Evolutionary conservation across 163 green algal species (phyloP), one percentile per base, ranked within the genome.

Genomic region (Scenedesmus sp.): DNA sequence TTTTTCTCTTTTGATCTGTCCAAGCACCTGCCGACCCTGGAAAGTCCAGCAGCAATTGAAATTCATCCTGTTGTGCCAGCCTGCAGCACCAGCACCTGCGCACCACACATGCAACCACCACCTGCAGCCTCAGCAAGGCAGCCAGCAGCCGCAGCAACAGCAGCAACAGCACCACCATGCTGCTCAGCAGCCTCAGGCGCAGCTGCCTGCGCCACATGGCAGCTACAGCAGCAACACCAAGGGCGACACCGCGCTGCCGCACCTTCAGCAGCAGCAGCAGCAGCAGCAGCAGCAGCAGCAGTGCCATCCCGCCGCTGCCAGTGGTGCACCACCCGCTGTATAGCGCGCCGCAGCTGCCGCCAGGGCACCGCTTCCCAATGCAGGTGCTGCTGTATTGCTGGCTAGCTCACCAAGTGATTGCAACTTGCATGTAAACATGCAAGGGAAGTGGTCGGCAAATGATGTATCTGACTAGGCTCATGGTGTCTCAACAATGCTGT

Each of bases 291-390:
- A 86, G 81, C 81, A 60, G 26, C n/a, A 73, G 55, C 67, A 84
- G 64, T 55, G 59, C 10, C 64, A 59, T 84, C 4, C 82, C 82
- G 2, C 66, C 82, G 4, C 87, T 97, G 62, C 96, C 96, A 0
- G 85, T 98, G 4, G 96, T 98, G 60, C 94, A 98, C 70, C 96
- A 98, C 94, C 91, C 91, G 1, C 82, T 95, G 4, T 99, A 98
- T 93, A 97, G 93, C 60, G 96, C 95, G 2, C 97, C 97, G 5
- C 77, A 95, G 81, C 92, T 99, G 60, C 67, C 94, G 1, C 59
- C 90, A 6, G 95, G 95, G 0, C 97, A 99, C 90, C 90, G 96
- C 3, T 99, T 99, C 89, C 97, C 97, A 0, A 99, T 99, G 97
- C 83, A 92, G 46, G 94, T 98, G 15, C 98, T 98, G 84, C 62